Base-by-base conservation (phyloP, 1,139 yeast genomes). In the Zygosaccharomyces sapae region DNA sequence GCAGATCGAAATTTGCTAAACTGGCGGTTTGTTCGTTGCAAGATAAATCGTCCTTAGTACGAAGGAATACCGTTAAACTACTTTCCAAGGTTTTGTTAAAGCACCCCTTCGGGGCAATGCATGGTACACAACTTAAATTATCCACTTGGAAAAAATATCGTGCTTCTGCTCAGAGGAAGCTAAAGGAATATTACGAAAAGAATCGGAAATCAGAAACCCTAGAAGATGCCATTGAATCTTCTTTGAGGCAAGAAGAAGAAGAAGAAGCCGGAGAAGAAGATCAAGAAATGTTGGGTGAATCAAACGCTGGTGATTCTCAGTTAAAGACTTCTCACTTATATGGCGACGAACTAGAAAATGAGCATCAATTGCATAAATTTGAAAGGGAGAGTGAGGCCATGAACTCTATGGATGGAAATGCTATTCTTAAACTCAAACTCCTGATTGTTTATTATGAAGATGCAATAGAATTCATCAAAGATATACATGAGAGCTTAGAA, bases 41-140 rank as follows among this genome's bases (percentile, higher is more conserved):
- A 51, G 98, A 92, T 65, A 81, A 80, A 64, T 84, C 96, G 43
- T 83, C 92, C 5, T 72, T 86, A 57, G 97, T 90, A 1, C 75
- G 98, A 56, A 76, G 95, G 55, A 86, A 88, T 57, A 79, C 95
- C 0, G 80, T 90, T 37, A 86, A 85, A 57, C 70, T 92, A 41
- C 71, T 92, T 66, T 79, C 84, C 1, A 77, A 80, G 49, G 70
- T 92, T 44, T 73, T 92, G 2, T 66, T 86, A 38, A 81, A 87
- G 0, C 97, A 92, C 66, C 97, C 96, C 0, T 92, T 86, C 62
- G 77, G 80, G 27, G 76, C 81, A 19, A 71, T 86, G 33, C 94
- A 88, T 65, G 95, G 94, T 1, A 78, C 90, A 1, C 90, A 84
- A 56, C 70, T 90, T 47, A 69, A 71, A 2, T 65, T 77, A 30